Evolutionary conservation across 192 early-diverging fungal species (phyloP).

Genomic region (Backusella liffmaniae): DNA sequence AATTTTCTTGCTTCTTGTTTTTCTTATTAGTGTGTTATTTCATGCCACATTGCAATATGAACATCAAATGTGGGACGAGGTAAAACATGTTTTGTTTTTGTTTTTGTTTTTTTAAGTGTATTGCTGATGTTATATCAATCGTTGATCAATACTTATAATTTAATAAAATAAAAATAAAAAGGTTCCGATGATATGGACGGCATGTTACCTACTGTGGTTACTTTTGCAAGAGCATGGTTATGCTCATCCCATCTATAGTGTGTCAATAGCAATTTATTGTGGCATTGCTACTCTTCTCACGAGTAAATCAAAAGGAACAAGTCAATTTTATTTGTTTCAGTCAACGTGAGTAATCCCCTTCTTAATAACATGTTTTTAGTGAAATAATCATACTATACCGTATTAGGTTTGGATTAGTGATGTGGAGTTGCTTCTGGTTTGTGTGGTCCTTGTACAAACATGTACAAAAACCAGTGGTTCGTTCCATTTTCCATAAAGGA

Average conservation of each 20-base stretch:
- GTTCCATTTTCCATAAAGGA: constrained; percentile 20
- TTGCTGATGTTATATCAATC: neutral
- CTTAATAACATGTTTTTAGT: neutral
- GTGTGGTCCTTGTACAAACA: constrained; percentile 31
- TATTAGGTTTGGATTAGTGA: constrained; percentile 26
- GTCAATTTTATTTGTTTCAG: constrained; percentile 35
- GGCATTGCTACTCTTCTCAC: constrained; percentile 25
- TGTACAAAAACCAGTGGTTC: constrained; percentile 6
- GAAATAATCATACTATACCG: neutral
- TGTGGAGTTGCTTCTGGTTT: constrained; percentile 37
- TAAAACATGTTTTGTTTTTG: neutral
- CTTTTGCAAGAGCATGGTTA: constrained; percentile 24
- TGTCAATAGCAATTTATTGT: constrained; percentile 23
- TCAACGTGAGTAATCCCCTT: constrained; percentile 19
- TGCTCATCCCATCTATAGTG: neutral
- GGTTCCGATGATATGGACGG: constrained; percentile 38
- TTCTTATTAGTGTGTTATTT: constrained; percentile 24
- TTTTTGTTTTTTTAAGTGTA: neutral
- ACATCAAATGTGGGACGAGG: constrained; percentile 41
- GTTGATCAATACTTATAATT: neutral
- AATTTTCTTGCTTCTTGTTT: neutral
- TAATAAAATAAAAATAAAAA: neutral
- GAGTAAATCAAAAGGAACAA: constrained; percentile 27
- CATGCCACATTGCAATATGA: constrained; percentile 35
- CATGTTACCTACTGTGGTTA: constrained; percentile 32